These are phyloP conservation scores for Cyclostephanos tholiformis DNA, from an alignment of 108 stramenopile species.

Conservation along the genomic window DNA sequence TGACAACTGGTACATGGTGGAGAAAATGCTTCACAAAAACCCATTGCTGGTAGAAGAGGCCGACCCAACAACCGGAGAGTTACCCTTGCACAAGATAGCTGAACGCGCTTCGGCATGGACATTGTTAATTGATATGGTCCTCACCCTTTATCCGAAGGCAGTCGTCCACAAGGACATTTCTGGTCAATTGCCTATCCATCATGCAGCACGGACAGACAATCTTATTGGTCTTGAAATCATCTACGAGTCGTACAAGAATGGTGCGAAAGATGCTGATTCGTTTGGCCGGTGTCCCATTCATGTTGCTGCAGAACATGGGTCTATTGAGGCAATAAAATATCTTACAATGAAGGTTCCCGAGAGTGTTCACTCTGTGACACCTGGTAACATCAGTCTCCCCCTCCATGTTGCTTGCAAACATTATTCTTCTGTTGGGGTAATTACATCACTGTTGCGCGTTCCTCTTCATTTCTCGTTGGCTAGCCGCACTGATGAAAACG, in stretches of 20 bases:
- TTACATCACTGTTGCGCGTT: slow-evolving; percentile 69
- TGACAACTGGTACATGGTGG: slow-evolving; percentile 89
- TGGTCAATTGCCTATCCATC: slow-evolving; percentile 89
- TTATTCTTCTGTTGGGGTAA: slow-evolving; percentile 85
- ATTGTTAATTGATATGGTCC: slow-evolving; percentile 84
- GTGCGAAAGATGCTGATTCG: slow-evolving; percentile 79
- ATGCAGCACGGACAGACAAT: slow-evolving; percentile 83
- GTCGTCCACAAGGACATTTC: slow-evolving; percentile 83
- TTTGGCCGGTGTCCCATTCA: slow-evolving; percentile 85
- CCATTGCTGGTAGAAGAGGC: slow-evolving; percentile 81
- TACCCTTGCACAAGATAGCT: slow-evolving; percentile 85
- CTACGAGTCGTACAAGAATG: slow-evolving; percentile 88
- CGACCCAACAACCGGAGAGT: slow-evolving; percentile 75
- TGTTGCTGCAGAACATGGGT: slow-evolving; percentile 85
- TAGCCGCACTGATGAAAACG: slow-evolving; percentile 82
- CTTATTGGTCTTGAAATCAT: slow-evolving; percentile 84
- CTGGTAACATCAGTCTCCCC: slow-evolving; percentile 80
- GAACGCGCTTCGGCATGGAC: slow-evolving; percentile 82
- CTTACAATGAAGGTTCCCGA: slow-evolving; percentile 78
- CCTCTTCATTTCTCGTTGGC: slow-evolving; percentile 85
- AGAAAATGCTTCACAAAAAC: slow-evolving; percentile 83
- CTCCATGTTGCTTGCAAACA: slow-evolving; percentile 85
- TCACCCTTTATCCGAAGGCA: slow-evolving; percentile 87
- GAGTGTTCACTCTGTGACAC: slow-evolving; percentile 81
- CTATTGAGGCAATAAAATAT: slow-evolving; percentile 86